Percentiles rank a stretch among this genome's conserved stretches.
Evolutionary conservation across 2,329 filamentous ascomycete genomes (phyloP).

Genomic region (Didymella segeticola): DNA sequence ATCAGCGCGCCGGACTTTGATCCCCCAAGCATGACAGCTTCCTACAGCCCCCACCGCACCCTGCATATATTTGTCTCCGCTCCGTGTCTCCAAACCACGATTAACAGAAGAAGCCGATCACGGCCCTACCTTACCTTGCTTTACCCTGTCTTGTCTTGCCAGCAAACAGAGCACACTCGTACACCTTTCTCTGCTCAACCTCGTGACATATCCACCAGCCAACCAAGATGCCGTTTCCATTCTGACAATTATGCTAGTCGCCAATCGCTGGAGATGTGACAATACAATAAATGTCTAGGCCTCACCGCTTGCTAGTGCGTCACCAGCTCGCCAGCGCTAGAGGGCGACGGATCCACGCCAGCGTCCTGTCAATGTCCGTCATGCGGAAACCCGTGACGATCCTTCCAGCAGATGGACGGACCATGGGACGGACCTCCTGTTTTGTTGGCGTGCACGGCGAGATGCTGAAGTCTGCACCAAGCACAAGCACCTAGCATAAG

Average conservation of each 20-base stretch:
- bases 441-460: too few relatives aligned
- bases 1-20: slow-evolving; percentile 10
- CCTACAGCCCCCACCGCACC: background rate
- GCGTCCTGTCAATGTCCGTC: slow-evolving; percentile 16
- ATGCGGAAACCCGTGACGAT: slow-evolving; percentile 10
- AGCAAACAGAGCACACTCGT: slow-evolving; percentile 6
- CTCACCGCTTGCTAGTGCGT: slow-evolving; percentile 15
- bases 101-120: slow-evolving; percentile 3
- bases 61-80: slow-evolving; percentile 1
- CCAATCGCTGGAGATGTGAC: slow-evolving; percentile 9
- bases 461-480: too few relatives aligned
- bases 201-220: slow-evolving; percentile 6
- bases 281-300: slow-evolving; percentile 4
- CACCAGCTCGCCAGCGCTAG: slow-evolving; percentile 7
- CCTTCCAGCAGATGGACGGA: background rate
- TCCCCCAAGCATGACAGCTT: background rate
- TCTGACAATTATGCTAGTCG: slow-evolving; percentile 12
- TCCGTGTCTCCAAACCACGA: background rate
- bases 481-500: too few relatives aligned
- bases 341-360: slow-evolving; percentile 3
- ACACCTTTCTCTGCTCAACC: slow-evolving; percentile 2
- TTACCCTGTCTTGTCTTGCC: too few relatives aligned
- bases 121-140: too few relatives aligned
- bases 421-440: slow-evolving; percentile 15
- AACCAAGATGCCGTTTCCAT: slow-evolving; percentile 3